Base-by-base conservation (phyloP, 257 asterid species). In the Leptodermis oblonga region DNA sequence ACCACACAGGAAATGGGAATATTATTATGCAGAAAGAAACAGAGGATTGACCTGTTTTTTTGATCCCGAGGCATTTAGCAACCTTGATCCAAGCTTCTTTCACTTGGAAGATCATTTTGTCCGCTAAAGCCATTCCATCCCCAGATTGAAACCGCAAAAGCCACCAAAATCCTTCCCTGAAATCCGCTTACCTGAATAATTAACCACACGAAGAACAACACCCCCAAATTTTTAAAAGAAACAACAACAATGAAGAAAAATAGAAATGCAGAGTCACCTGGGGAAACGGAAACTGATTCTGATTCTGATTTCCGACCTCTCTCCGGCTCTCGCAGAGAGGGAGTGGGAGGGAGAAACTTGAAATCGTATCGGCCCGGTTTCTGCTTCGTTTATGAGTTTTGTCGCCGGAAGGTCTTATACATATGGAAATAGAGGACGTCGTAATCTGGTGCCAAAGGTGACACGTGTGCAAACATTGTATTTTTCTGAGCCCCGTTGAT, bases 21-120 rank as follows among this genome's bases (percentile, higher is more conserved):
- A 49, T 18, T 15, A 3, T 8, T 48, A 23, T 22, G 31, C 13
- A 52, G 59, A 34, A 0, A 46, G 26, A 4, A 52, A 73, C 45
- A 59, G 20, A 15, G 13, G 25, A 30, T 75, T 5, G 10, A 91
- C 97, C 96, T 26, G 85, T 33, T 81, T 78, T 82, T 51, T 64
- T 81, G 43, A 73, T 70, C 33, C 73, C 73, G 33, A 87, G 39
- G 37, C 76, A 75, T 61, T 48, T 70, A 7, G 90, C 86, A 36
- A 86, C 73, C 72, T 78, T 86, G 76, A 37, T 30, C 89, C 88
- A 84, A 28, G 80, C 89, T 71, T 79, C 82, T 69, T 74, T 80
- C 73, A 90, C 60, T 4, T 92, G 88, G 41, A 56, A 62, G 73
- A 56, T 71, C 84, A 86, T 77, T 69, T 84, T 82, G 56, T 70